Conservation (phyloP, 305 asterid genomes). For the Fraxinus nigra region DNA sequence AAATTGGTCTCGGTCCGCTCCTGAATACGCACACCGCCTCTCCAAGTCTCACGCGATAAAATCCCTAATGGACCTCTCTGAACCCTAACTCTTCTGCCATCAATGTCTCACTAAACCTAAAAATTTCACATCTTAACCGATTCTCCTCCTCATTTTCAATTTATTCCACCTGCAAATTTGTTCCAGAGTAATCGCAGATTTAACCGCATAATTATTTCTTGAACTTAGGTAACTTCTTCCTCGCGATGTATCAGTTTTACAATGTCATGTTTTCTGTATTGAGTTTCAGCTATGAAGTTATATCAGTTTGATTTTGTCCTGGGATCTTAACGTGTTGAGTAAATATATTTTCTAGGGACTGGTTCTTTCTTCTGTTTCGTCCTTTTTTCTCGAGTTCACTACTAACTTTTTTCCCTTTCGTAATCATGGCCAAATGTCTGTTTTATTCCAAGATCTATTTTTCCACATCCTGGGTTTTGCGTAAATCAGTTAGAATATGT, state of each 20-base stretch:
- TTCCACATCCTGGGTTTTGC: not conserved
- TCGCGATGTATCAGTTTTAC: not conserved
- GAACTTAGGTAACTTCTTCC: not conserved
- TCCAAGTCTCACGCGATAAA: not conserved
- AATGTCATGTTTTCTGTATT: not conserved
- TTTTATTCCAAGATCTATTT: not conserved
- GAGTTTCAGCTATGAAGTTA: not conserved
- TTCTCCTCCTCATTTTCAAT: not conserved
- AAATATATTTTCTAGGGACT: not conserved
- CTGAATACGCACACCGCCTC: not conserved
- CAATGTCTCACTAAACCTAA: not conserved
- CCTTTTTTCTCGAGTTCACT: not conserved
- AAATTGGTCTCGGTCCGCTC: too few relatives aligned
- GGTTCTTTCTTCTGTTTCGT: not conserved
- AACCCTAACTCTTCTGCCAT: not conserved
- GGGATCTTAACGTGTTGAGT: not conserved
- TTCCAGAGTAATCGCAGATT: constrained; percentile 17
- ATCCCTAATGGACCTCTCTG: not conserved
- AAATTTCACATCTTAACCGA: not conserved
- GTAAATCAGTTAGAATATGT: not conserved
- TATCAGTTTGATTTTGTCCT: not conserved
- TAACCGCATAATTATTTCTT: not conserved
- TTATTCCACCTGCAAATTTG: not conserved
- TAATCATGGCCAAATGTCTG: not conserved
- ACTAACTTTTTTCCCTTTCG: not conserved